Evolutionary conservation across 2,329 filamentous ascomycete genomes (phyloP).

Genomic region (Scorias spongiosa): DNA sequence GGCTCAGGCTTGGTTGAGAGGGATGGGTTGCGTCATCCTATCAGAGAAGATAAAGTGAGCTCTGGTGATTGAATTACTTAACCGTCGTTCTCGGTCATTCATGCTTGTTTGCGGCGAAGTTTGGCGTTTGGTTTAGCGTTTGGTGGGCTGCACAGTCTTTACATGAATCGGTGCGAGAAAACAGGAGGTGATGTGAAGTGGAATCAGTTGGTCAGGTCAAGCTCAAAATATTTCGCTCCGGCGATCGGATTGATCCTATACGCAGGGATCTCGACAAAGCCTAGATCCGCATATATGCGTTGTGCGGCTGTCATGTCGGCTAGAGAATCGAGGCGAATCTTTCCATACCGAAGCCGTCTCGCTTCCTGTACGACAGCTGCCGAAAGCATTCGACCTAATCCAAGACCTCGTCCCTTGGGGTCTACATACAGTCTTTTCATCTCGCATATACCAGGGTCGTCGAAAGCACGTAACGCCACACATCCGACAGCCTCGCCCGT

Average conservation of each 20-base stretch:
- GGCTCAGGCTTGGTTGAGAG: background rate
- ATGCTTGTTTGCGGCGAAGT: too few species aligned
- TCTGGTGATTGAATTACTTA: too few species aligned
- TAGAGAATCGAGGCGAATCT: conserved; percentile 42
- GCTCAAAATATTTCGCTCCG: conserved; percentile 37
- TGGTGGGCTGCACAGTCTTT: too few species aligned
- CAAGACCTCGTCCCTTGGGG: conserved; percentile 32
- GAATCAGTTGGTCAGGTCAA: conserved; percentile 11
- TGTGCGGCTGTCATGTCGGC: conserved; percentile 36
- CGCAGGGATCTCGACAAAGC: conserved; percentile 35
- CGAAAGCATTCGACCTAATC: conserved; percentile 35
- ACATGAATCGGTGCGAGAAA: too few species aligned
- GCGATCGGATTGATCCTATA: conserved; percentile 44
- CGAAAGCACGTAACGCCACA: conserved; percentile 29
- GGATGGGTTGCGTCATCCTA: background rate
- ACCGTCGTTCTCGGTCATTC: too few species aligned
- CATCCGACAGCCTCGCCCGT: conserved; percentile 29
- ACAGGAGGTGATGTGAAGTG: too few species aligned
- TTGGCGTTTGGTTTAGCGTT: too few species aligned
- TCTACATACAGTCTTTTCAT: conserved; percentile 43
- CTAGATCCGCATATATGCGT: conserved; percentile 32
- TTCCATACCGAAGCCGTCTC: conserved; percentile 32
- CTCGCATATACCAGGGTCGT: conserved; percentile 21
- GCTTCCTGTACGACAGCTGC: conserved; percentile 31
- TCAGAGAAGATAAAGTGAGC: too few species aligned